Evolutionary conservation across 1,284 basidiomycete genomes (phyloP).

Genomic region (Gymnopus androsaceus): DNA sequence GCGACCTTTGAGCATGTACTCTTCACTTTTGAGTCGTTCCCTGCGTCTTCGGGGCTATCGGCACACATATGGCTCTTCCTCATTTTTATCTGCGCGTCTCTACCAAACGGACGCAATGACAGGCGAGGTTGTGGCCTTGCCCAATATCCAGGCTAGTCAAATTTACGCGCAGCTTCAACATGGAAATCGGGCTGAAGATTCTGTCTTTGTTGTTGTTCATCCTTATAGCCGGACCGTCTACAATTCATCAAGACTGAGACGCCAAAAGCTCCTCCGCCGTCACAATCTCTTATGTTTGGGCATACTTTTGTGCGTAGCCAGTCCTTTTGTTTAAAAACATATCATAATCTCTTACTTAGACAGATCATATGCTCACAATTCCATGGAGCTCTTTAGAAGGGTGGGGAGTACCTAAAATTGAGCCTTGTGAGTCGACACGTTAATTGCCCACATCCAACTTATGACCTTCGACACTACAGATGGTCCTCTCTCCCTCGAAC

Average conservation of each 20-base stretch:
- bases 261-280: slow-evolving; percentile 55
- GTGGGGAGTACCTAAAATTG: slow-evolving; percentile 85
- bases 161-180: slow-evolving; percentile 10
- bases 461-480: slow-evolving; percentile 44
- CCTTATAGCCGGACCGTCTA: slow-evolving; percentile 34
- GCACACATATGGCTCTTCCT: neutral
- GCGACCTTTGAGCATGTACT: neutral
- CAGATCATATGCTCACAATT: slow-evolving; percentile 92
- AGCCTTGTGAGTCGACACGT: slow-evolving; percentile 65
- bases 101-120: slow-evolving; percentile 41
- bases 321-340: slow-evolving; percentile 1
- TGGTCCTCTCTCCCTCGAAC: slow-evolving; percentile 75
- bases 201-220: slow-evolving; percentile 2
- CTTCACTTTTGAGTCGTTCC: neutral
- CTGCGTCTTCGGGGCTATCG: neutral
- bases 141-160: slow-evolving; percentile 47
- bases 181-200: too few relatives aligned
- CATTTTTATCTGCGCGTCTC: neutral
- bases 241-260: slow-evolving; percentile 49
- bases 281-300: slow-evolving; percentile 64
- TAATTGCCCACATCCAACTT: slow-evolving; percentile 3
- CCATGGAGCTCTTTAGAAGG: slow-evolving; percentile 76
- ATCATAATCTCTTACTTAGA: slow-evolving; percentile 42
- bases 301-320: slow-evolving; percentile 62
- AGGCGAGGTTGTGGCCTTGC: slow-evolving; percentile 42